Percentiles rank a stretch among this genome's conserved stretches.
These are phyloP conservation scores for Gossypium longicalyx DNA, from an alignment of 345 rosid species.

Conservation along the genomic window DNA sequence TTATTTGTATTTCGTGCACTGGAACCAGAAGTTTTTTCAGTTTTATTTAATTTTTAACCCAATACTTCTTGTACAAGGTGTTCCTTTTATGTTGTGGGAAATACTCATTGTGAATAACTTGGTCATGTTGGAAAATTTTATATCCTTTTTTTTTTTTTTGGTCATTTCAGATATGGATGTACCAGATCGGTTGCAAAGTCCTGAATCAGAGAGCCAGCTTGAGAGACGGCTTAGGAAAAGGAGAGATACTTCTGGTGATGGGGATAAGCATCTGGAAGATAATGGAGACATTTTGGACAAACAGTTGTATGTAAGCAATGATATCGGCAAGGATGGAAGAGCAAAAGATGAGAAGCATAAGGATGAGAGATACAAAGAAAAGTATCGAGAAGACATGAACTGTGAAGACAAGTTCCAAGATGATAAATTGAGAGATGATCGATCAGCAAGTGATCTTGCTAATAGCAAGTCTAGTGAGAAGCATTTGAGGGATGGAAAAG, in stretches of 20 bases:
- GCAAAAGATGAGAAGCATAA: conserved; percentile 58
- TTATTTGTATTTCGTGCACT: not conserved
- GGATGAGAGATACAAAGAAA: conserved; percentile 54
- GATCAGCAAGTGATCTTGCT: conserved; percentile 16
- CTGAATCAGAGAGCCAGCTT: conserved; percentile 46
- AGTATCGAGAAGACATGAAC: conserved; percentile 47
- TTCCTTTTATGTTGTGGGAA: not conserved
- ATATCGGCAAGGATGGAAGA: conserved; percentile 48
- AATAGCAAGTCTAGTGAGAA: conserved; percentile 55
- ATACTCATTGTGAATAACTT: not conserved
- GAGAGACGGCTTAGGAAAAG: conserved; percentile 63
- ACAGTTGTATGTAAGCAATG: conserved; percentile 43
- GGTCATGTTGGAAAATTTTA: not conserved
- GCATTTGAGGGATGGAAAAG: conserved; percentile 49
- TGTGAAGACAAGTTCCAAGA: conserved; percentile 50
- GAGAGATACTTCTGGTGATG: conserved; percentile 56
- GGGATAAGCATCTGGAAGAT: conserved; percentile 58
- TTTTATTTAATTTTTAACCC: not conserved
- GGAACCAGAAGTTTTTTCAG: not conserved
- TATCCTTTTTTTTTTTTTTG: not conserved
- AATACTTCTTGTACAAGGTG: not conserved
- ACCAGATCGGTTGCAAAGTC: conserved; percentile 41
- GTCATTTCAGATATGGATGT: conserved; percentile 47
- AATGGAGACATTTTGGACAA: conserved; percentile 45
- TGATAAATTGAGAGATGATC: not conserved